Percentiles rank a stretch among this genome's conserved stretches.
Evolutionary conservation across 176 grass and related monocot genomes (phyloP).

Genomic region (Metroxylon sagu): DNA sequence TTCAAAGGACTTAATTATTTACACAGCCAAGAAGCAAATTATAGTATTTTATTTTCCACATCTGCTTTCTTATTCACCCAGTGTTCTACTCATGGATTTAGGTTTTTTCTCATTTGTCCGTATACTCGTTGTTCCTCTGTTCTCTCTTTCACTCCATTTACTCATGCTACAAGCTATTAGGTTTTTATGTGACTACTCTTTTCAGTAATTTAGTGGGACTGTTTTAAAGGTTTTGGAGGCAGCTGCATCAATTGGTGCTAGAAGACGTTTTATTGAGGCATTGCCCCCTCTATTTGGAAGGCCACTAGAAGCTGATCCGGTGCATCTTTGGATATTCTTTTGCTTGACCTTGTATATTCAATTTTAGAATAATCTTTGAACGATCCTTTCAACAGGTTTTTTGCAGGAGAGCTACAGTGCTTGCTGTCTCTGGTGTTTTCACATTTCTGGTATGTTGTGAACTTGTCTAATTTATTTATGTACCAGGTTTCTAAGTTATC

Average conservation of each 20-base stretch:
- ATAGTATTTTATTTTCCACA: too few species aligned
- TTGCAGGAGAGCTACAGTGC: slow-evolving; percentile 72
- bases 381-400: slow-evolving; percentile 51
- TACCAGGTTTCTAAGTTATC: not conserved
- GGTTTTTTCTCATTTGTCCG: too few species aligned
- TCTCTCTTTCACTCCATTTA: too few species aligned
- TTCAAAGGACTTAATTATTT: too few species aligned
- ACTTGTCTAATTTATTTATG: slow-evolving; percentile 12
- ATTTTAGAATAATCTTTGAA: slow-evolving; percentile 12
- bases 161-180: too few species aligned
- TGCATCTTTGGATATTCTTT: slow-evolving; percentile 17
- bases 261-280: slow-evolving; percentile 95
- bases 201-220: slow-evolving; percentile 12
- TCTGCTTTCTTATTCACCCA: too few species aligned
- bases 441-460: slow-evolving; percentile 82
- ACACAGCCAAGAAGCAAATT: too few species aligned
- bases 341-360: slow-evolving; percentile 10
- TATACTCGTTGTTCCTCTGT: too few species aligned
- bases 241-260: slow-evolving; percentile 79
- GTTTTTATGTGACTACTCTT: not conserved
- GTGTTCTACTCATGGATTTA: too few species aligned
- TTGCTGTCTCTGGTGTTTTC: slow-evolving; percentile 68
- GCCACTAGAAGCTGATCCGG: slow-evolving; percentile 89
- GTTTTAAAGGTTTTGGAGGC: slow-evolving; percentile 64
- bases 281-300: slow-evolving; percentile 63